Evolutionary conservation across 2,329 filamentous ascomycete species (phyloP).

Genomic region (Orbilia quercus): DNA sequence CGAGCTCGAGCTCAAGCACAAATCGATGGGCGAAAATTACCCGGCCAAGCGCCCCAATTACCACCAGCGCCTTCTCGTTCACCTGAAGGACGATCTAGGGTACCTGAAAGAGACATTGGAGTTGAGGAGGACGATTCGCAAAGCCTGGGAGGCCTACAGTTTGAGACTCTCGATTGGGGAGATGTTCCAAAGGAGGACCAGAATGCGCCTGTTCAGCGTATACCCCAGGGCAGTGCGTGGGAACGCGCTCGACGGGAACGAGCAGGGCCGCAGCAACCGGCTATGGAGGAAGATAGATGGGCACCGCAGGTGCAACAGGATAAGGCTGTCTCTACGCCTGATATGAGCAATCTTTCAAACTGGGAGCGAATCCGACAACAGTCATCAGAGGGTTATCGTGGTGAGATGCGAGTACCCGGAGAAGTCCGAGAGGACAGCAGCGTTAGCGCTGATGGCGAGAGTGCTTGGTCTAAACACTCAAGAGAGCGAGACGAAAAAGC

Average conservation of each 20-base stretch:
- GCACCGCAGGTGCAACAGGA: constrained; percentile 42
- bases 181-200: constrained; percentile 21
- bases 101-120: not conserved
- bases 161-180: constrained; percentile 45
- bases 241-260: constrained; percentile 28
- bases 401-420: constrained; percentile 38
- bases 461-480: constrained; percentile 58
- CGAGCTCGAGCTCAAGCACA: constrained; percentile 9
- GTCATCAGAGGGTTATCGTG: constrained; percentile 26
- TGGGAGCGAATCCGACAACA: constrained; percentile 47
- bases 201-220: not conserved
- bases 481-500: constrained; percentile 63
- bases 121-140: constrained; percentile 25
- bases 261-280: constrained; percentile 26
- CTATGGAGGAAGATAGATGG: constrained; percentile 49
- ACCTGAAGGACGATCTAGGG: not conserved
- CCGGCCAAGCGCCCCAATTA: not conserved
- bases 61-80: constrained; percentile 8
- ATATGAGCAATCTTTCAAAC: constrained; percentile 21
- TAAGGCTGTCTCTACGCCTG: constrained; percentile 5
- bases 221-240: constrained; percentile 33
- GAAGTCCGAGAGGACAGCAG: constrained; percentile 24
- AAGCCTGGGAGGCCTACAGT: constrained; percentile 39
- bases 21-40: not conserved
- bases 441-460: constrained; percentile 62